Evolutionary conservation across 2,329 filamentous ascomycete genomes (phyloP).

Genomic region (Aspergillus ruber): DNA sequence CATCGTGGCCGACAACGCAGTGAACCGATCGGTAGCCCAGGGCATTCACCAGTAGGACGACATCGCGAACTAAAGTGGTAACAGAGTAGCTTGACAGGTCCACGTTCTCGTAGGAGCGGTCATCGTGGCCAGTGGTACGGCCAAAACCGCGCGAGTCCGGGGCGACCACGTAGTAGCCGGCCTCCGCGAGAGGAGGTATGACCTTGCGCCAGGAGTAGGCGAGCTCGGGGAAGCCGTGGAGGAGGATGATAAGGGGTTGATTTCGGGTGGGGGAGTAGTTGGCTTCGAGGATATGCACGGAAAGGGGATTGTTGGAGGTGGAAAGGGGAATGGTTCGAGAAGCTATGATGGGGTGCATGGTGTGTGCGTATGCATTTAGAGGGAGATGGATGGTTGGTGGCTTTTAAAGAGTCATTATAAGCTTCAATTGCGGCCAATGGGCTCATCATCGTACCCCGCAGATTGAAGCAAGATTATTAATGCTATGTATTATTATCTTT

Average conservation of each 20-base stretch:
- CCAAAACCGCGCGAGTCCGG: slow-evolving; percentile 65
- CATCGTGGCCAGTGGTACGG: slow-evolving; percentile 57
- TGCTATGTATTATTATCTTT: too few species aligned
- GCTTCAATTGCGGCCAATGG: too few species aligned
- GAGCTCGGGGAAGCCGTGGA: slow-evolving; percentile 63
- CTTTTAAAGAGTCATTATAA: too few species aligned
- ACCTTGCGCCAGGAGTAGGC: slow-evolving; percentile 64
- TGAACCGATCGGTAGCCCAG: slow-evolving; percentile 54
- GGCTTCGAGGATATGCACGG: slow-evolving; percentile 55
- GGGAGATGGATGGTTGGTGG: too few species aligned
- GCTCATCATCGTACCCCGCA: too few species aligned
- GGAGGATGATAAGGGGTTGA: slow-evolving; percentile 54
- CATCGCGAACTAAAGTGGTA: slow-evolving; percentile 55
- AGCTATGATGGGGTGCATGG: slow-evolving; percentile 37
- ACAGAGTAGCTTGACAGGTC: slow-evolving; percentile 53
- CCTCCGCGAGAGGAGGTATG: slow-evolving; percentile 51
- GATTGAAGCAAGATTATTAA: too few species aligned
- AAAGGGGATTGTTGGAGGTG: slow-evolving; percentile 39
- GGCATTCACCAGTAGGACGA: slow-evolving; percentile 54
- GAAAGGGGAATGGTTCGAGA: slow-evolving; percentile 54
- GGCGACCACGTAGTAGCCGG: slow-evolving; percentile 60
- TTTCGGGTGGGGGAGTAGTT: slow-evolving; percentile 36
- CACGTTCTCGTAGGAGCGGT: slow-evolving; percentile 43
- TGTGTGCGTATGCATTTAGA: neutral
- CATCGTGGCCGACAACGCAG: slow-evolving; percentile 61